Evolutionary conservation across 2,329 filamentous ascomycete genomes (phyloP).

Genomic region (Cladosporium sp.): DNA sequence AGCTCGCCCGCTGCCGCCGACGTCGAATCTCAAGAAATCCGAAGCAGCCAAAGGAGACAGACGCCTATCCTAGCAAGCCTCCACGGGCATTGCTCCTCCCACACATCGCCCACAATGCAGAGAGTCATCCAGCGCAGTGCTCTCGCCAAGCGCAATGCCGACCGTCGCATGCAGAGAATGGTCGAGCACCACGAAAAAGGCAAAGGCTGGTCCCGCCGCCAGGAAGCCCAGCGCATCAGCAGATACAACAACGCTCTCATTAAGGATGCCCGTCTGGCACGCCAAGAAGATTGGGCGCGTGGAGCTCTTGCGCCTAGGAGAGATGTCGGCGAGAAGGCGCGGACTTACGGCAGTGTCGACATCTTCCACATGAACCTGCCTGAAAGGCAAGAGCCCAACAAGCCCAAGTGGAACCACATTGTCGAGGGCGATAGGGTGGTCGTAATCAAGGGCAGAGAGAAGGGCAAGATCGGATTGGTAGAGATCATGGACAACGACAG

Average conservation of each 20-base stretch:
- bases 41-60: constrained; percentile 5
- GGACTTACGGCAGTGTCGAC: constrained; percentile 57
- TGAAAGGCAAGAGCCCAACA: constrained; percentile 28
- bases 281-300: constrained; percentile 74
- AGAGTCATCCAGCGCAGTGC: constrained; percentile 67
- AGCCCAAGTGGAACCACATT: constrained; percentile 36
- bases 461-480: constrained; percentile 80
- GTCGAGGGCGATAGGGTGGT: constrained; percentile 74
- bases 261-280: constrained; percentile 54
- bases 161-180: constrained; percentile 20
- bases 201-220: constrained; percentile 36
- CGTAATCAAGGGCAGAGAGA: constrained; percentile 73
- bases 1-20: neutral
- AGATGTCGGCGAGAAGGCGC: constrained; percentile 62
- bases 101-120: constrained; percentile 56
- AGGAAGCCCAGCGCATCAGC: constrained; percentile 21
- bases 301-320: constrained; percentile 76
- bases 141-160: constrained; percentile 65
- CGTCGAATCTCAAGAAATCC: constrained; percentile 18
- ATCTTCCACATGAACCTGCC: constrained; percentile 30
- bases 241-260: constrained; percentile 33
- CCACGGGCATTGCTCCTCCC: constrained; percentile 9
- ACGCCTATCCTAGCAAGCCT: neutral
- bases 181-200: constrained; percentile 27
- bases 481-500: constrained; percentile 48